Evolutionary conservation across 768 basidiomycete species (phyloP), one percentile per base, ranked within the genome.

Genomic region (Leucosporidium scottii): DNA sequence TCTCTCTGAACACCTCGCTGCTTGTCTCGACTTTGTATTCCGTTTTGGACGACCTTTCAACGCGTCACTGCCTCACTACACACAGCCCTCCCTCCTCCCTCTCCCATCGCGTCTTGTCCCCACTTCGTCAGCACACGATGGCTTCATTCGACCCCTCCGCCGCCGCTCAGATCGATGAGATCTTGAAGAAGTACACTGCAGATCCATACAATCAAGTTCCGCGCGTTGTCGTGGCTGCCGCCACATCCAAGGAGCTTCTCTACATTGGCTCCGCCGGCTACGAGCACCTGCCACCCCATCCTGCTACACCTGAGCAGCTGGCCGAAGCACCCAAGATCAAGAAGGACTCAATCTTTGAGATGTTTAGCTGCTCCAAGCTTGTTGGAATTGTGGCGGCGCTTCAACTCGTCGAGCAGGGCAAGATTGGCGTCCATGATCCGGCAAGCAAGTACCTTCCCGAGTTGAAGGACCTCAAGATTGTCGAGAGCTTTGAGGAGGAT

Each of bases 291-390:
- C 53, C 62, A 4, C 30, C 31, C 8, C 23, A 39, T 5, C 21
- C 21, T 3, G 20, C 59, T 3, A 6, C 25, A 13, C n/a, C 21
- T 23, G 63, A 59, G 25, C 50, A 64, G 28, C 13, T 50, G 21
- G 55, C 20, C 20, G 25, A 25, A 3, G 53, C 47, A 9, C 28
- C 34, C 0, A 53, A 50, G 21, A 9, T 69, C 25, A 49, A 60
- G 4, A 55, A 61, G 34, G 47, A 58, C 25, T n/a, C 12, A 1
- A 18, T 58, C 20, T 65, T 61, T 48, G 49, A 77, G 28, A 58
- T 77, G 7, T 78, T 69, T 58, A 74, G 73, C 12, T 71, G 70
- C 65, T 75, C 75, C n/a, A 78, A 78, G 61, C 63, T 78, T 18
- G 62, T 77, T 48, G 75, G 74, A 1, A 67, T 68, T 65, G 62